Evolutionary conservation across 306 rosid species (phyloP), one percentile per base, ranked within the genome.

Genomic region (Mimosa bimucronata): DNA sequence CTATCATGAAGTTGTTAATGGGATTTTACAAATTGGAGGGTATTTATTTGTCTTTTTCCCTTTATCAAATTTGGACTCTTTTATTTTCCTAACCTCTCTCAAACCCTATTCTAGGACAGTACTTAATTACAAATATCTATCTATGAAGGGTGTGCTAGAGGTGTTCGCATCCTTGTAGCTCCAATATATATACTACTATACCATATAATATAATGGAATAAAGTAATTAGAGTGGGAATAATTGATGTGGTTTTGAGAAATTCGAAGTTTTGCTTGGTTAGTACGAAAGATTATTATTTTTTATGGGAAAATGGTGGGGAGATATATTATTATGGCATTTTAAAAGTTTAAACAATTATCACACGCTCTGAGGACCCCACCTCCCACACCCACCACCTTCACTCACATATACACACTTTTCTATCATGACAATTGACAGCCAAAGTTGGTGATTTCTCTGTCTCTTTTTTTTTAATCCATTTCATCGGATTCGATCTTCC

Each of bases 401-500:
- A 79, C 83, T 8, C 13, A 55, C 7, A 77, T 31, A 25, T 3
- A 6, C 15, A 62, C 3, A 2, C 9, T 25, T 82, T 74, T 84
- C 73, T 68, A 68, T 60, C 66, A 12, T 60, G 76, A 79, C 80
- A 25, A 66, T 76, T 60, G 76, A 79, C 80, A 25, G 71, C 78
- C 74, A 80, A 85, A 83, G 73, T 26, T 6, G 57, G 38, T 31
- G 41, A 21, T 41, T 34, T 12, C 15, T 26, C 37, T 65, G 45
- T 61, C 26, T 66, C 7, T 8, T 18, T 16, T 48, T 69, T 80
- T 8, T 42, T 15, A 48, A 15, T 58, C 70, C 70, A 55, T 55
- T 55, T 69, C 85, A 53, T 92, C 55, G 96, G 97, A 91, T 92
- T 92, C 92, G 78, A 78, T 88, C 64, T 26, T 26, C 31, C 83